phyloP scores from a whole-genome alignment of 2,329 filamentous ascomycete species.

The Verticillium tricorpus region DNA sequence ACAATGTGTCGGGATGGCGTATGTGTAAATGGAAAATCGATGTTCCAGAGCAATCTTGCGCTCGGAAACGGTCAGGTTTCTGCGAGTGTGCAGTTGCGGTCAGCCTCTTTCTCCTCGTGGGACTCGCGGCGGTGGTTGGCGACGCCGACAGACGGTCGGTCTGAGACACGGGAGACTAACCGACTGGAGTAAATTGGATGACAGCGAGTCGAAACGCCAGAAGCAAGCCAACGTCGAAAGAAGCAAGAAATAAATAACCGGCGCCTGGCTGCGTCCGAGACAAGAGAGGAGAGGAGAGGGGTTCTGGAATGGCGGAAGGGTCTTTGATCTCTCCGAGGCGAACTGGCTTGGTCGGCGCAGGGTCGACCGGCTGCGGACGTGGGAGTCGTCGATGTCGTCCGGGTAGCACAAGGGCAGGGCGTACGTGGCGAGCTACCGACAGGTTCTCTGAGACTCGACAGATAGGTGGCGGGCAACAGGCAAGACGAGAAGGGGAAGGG shows the following conservation, averaged over 20 bases:
- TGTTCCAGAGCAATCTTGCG: neutral
- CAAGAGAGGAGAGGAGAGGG: neutral
- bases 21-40: neutral
- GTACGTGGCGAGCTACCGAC: neutral
- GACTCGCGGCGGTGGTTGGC: neutral
- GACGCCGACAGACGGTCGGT: neutral
- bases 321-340: neutral
- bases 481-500: neutral
- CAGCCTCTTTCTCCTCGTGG: neutral
- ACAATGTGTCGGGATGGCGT: neutral
- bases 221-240: neutral
- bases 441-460: neutral
- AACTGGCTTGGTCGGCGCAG: neutral
- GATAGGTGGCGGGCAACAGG: neutral
- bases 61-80: neutral
- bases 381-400: neutral
- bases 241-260: neutral
- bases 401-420: neutral
- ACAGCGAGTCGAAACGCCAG: slow-evolving; percentile 4
- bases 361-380: neutral
- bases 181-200: slow-evolving; percentile 1
- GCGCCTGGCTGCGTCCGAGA: neutral
- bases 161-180: slow-evolving; percentile 8
- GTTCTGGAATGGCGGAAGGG: neutral
- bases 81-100: neutral